Conservation (phyloP, 495 filamentous ascomycete genomes). For the Hypoxylon trugodes region DNA sequence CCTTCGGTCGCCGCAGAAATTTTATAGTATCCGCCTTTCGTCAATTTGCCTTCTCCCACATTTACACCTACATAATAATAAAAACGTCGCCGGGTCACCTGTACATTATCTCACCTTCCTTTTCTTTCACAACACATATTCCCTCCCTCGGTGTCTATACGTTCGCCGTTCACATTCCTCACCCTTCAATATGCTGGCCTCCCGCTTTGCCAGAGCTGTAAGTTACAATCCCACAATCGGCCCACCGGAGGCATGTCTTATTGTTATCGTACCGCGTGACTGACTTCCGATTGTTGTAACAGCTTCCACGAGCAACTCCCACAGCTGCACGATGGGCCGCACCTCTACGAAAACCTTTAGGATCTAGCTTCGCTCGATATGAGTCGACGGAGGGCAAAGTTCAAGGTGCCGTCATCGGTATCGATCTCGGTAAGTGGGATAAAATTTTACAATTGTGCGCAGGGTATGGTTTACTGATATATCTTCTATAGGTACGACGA, state of each 20-base stretch:
- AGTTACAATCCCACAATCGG: slow-evolving; percentile 52
- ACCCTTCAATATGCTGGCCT: slow-evolving; percentile 67
- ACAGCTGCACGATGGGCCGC: slow-evolving; percentile 68
- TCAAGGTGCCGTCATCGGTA: slow-evolving; percentile 96
- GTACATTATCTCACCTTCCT: slow-evolving; percentile 47
- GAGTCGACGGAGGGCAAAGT: slow-evolving; percentile 88
- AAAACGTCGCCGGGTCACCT: slow-evolving; percentile 28
- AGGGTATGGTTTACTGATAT: slow-evolving; percentile 40
- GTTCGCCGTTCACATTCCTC: slow-evolving; percentile 42
- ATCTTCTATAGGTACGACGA: slow-evolving; percentile 78
- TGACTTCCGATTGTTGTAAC: slow-evolving; percentile 40
- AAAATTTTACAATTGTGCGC: not conserved
- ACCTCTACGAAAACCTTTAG: slow-evolving; percentile 57
- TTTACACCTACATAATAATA: slow-evolving; percentile 42
- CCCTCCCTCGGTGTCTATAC: slow-evolving; percentile 40
- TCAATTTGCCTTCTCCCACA: slow-evolving; percentile 36
- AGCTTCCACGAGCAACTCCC: slow-evolving; percentile 74
- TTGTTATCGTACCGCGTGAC: slow-evolving; percentile 27
- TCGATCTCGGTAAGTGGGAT: slow-evolving; percentile 85
- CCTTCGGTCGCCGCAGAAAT: slow-evolving; percentile 34
- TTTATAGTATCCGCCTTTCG: slow-evolving; percentile 34
- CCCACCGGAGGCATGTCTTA: slow-evolving; percentile 35
- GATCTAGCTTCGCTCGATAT: slow-evolving; percentile 66
- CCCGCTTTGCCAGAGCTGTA: slow-evolving; percentile 76
- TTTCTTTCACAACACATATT: slow-evolving; percentile 41